Percentiles rank a stretch among this genome's conserved stretches.
Evolutionary conservation across 2,329 filamentous ascomycete species (phyloP).

Genomic region (Myrmaecium sp.): DNA sequence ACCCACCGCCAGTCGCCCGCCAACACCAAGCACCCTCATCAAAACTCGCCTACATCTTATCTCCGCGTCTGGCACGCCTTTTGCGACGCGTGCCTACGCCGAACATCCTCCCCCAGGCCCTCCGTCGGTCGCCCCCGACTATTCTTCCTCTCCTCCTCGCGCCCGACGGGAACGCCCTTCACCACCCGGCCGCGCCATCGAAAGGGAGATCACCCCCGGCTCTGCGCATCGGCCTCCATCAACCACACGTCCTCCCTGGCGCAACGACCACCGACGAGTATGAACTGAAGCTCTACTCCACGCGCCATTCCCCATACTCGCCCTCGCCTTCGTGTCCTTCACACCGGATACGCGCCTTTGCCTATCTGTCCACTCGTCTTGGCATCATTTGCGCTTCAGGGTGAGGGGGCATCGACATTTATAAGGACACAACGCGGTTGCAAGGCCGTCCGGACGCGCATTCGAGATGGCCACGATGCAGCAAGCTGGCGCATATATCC

Average conservation of each 20-base stretch:
- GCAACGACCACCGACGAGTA: slow-evolving; percentile 16
- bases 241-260: slow-evolving; percentile 9
- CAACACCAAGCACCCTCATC: too few relatives aligned
- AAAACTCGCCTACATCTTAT: slow-evolving; percentile 17
- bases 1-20: too few relatives aligned
- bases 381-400: background rate
- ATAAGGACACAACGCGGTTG: too few relatives aligned
- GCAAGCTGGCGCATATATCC: background rate
- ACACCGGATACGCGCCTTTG: background rate
- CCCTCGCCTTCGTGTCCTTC: too few relatives aligned
- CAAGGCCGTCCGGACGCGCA: background rate
- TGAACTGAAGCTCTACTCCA: slow-evolving; percentile 16
- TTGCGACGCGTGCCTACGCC: slow-evolving; percentile 16
- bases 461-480: background rate
- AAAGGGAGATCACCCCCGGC: slow-evolving; percentile 14
- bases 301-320: too few relatives aligned
- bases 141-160: slow-evolving; percentile 11
- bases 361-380: background rate
- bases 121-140: slow-evolving; percentile 11
- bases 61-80: slow-evolving; percentile 17
- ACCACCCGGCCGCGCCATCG: slow-evolving; percentile 16
- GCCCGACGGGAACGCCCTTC: slow-evolving; percentile 13
- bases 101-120: slow-evolving; percentile 11
- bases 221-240: slow-evolving; percentile 15
- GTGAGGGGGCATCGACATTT: too few relatives aligned